Base-by-base conservation (phyloP, 1,284 basidiomycete genomes). In the Apiotrichum akiyoshidainum region DNA sequence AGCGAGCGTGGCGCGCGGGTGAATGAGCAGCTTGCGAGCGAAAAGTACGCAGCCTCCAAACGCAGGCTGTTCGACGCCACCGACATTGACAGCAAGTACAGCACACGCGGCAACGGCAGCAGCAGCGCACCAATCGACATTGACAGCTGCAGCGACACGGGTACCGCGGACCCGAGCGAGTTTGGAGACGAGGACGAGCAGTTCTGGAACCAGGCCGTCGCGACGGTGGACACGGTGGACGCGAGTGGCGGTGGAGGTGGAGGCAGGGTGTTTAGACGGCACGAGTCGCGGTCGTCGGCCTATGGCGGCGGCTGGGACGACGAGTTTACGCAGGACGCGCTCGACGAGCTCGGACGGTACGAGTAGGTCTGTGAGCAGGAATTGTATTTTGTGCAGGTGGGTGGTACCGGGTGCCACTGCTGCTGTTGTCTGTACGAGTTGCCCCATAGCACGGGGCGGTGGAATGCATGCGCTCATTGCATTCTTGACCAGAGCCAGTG, bases 121-220 rank as follows among this genome's bases (percentile, higher is more conserved):
- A 16, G 8, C 16, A 22, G 13, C 4, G 50, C 31, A 5, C 22
- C 22, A 6, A 26, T 46, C 17, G 42, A 26, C 42, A 9, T 46
- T 19, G 26, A 40, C 19, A 19, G 21, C 22, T 53, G 52, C 40
- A 54, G 48, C 48, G 57, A 46, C 39, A 56, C 48, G 10, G 54
- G 52, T 19, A 16, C 35, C 17, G 26, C 58, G 31, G 58, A 59
- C 34, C 26, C 49, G 16, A 59, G 53, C 39, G 58, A 59, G 22
- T 54, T 34, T 21, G 41, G 52, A 42, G 44, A 42, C 31, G 47
- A 37, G 7, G 54, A 39, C 37, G 56, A 57, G 44, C 53, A 40
- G 35, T 39, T 50, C 31, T 52, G 49, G 53, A 8, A 19, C 22
- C 39, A 55, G n/a, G 53, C 33, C 5, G n/a, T 46, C 17, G 37